A percentile compares a stretch with the other conserved stretches of the same genome.
Conservation (phyloP, 208 protist genomes). For the Leptomonas seymouri region DNA sequence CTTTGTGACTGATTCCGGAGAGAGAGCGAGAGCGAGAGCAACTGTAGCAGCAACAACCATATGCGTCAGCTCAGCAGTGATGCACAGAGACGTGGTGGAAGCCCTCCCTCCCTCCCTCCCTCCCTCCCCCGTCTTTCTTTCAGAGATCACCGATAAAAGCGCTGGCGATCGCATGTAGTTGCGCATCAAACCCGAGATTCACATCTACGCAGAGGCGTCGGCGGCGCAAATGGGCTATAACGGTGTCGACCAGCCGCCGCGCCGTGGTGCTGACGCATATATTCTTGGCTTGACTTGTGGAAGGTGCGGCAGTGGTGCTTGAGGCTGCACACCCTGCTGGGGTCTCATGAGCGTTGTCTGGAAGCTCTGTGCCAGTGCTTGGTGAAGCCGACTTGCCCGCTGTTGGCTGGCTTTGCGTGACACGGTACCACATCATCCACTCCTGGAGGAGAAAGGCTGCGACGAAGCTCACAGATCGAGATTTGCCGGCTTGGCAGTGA, state of each 20-base stretch:
- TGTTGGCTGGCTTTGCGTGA: neutral
- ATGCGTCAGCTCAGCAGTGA: neutral
- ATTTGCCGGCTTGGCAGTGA: conserved; percentile 75
- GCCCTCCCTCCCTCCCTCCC: no score
- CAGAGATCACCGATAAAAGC: conserved; percentile 9
- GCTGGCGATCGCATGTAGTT: conserved; percentile 22
- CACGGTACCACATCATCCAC: conserved; percentile 40
- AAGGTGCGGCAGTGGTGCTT: no score
- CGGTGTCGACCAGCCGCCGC: conserved; percentile 24
- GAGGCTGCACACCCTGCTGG: neutral
- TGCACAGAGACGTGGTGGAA: no score
- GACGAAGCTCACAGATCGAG: conserved; percentile 65
- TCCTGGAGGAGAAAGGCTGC: conserved; percentile 62
- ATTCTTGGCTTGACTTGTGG: neutral
- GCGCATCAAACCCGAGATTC: conserved; percentile 33
- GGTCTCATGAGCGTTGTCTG: neutral
- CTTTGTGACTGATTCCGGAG: no score
- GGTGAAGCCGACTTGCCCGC: neutral
- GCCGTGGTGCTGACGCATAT: conserved; percentile 7
- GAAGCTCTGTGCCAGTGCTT: neutral
- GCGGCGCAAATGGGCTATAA: conserved; percentile 25
- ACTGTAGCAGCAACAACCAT: neutral
- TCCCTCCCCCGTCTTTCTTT: neutral
- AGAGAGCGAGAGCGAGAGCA: neutral
- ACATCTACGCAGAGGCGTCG: conserved; percentile 32